Evolutionary conservation across 352 stramenopile species (phyloP).

Genomic region (Thraustochytrium sp.): DNA sequence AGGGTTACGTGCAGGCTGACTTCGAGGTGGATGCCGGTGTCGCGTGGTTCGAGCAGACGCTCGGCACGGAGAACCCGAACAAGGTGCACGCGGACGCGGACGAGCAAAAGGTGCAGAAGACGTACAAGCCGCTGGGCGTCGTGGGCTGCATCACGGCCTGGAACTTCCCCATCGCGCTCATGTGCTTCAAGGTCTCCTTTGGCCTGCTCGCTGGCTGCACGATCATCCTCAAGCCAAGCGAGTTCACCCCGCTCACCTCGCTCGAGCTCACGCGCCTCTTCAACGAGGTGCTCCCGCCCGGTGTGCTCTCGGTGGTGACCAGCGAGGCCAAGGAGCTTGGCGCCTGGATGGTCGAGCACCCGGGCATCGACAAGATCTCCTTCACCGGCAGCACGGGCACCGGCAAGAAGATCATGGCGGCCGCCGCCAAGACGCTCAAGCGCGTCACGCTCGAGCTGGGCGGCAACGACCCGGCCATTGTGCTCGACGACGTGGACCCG

Average conservation of each 20-base stretch:
- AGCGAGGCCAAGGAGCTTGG: conserved; percentile 51
- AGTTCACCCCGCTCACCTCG: conserved; percentile 81
- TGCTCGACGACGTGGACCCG: conserved; percentile 72
- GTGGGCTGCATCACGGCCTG: conserved; percentile 90
- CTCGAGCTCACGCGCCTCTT: conserved; percentile 65
- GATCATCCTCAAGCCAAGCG: conserved; percentile 89
- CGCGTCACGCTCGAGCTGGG: conserved; percentile 64
- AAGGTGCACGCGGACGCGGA: background rate
- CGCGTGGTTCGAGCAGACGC: background rate
- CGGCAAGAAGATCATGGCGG: conserved; percentile 67
- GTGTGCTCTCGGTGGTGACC: conserved; percentile 58
- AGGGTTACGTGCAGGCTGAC: conserved; percentile 84
- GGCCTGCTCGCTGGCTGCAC: conserved; percentile 85
- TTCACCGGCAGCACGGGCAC: conserved; percentile 81
- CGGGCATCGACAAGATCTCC: conserved; percentile 75
- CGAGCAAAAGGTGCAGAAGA: background rate
- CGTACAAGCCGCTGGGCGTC: conserved; percentile 82
- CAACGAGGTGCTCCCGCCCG: conserved; percentile 58
- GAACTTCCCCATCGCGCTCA: conserved; percentile 89
- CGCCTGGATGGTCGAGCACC: conserved; percentile 49
- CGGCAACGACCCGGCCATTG: too few relatives aligned
- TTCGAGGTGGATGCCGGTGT: conserved; percentile 42
- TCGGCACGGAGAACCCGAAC: background rate
- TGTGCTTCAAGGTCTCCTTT: conserved; percentile 70
- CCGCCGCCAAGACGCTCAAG: conserved; percentile 65